Conservation (phyloP, 2,329 filamentous ascomycete genomes). For the Paecilomyces dactylethromorphus region DNA sequence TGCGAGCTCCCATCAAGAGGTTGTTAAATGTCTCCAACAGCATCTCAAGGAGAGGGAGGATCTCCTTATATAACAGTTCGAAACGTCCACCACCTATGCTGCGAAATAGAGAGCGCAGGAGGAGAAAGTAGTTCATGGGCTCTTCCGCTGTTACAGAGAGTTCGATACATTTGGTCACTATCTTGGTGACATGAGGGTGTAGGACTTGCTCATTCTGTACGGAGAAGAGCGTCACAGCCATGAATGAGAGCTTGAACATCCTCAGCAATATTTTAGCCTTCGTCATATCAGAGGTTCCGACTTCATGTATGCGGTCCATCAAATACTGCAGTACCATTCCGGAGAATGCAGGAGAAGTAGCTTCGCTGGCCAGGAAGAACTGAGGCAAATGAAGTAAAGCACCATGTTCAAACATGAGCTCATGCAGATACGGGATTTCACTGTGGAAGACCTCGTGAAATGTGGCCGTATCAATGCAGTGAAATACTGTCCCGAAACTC, state of each 20-base stretch:
- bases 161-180: constrained; percentile 95
- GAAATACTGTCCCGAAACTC: constrained; percentile 96
- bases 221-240: constrained; percentile 96
- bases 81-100: constrained; percentile 97
- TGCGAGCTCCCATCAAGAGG: constrained; percentile 79
- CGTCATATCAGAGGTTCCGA: constrained; percentile 84
- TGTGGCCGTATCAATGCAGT: constrained; percentile 94
- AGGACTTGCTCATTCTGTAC: constrained; percentile 92
- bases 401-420: constrained; percentile 96
- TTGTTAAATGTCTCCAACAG: constrained; percentile 95
- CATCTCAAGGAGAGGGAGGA: constrained; percentile 93
- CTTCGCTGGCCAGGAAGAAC: constrained; percentile 97
- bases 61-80: constrained; percentile 97
- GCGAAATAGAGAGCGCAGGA: constrained; percentile 84
- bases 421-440: constrained; percentile 92
- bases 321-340: constrained; percentile 96
- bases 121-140: constrained; percentile 96
- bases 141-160: constrained; percentile 92
- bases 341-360: constrained; percentile 93
- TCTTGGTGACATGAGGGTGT: constrained; percentile 90
- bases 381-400: constrained; percentile 91
- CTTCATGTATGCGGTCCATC: constrained; percentile 93
- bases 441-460: constrained; percentile 98
- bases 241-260: constrained; percentile 96
- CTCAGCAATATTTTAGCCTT: constrained; percentile 88